These are phyloP conservation scores for Fusarium sp. DNA, from an alignment of 2,329 filamentous ascomycete genomes.

Conservation along the genomic window DNA sequence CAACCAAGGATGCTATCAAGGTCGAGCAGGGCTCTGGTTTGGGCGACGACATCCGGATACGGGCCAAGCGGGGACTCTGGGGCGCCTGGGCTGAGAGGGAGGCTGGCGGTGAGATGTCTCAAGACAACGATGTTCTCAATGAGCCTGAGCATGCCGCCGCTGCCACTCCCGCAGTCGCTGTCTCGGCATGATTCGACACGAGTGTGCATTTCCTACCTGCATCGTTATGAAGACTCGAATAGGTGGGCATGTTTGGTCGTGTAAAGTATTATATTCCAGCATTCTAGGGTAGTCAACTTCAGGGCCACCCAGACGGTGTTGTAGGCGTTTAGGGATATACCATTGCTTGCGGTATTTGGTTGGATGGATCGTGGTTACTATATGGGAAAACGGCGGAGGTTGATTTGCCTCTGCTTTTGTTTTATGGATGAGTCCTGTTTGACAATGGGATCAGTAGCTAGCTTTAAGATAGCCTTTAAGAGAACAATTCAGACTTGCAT, in stretches of 20 bases:
- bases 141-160: constrained; percentile 52
- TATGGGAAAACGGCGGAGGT: constrained; percentile 43
- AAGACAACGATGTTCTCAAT: constrained; percentile 57
- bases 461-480: constrained; percentile 23
- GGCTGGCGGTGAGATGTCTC: constrained; percentile 71
- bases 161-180: constrained; percentile 51
- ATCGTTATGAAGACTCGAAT: constrained; percentile 44
- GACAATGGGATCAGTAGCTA: constrained; percentile 23
- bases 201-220: constrained; percentile 28
- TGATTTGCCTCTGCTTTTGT: constrained; percentile 27
- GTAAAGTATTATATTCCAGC: constrained; percentile 53
- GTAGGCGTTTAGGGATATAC: constrained; percentile 56
- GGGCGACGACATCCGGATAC: constrained; percentile 83
- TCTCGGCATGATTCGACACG: constrained; percentile 51
- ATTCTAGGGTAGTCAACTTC: constrained; percentile 50
- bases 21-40: constrained; percentile 86
- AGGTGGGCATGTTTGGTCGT: constrained; percentile 46
- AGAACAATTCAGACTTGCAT: constrained; percentile 10
- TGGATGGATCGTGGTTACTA: constrained; percentile 27
- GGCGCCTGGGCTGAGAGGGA: constrained; percentile 91
- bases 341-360: constrained; percentile 50
- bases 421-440: constrained; percentile 33
- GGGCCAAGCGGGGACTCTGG: constrained; percentile 96
- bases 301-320: constrained; percentile 51
- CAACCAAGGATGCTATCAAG: constrained; percentile 97